A percentile compares a stretch with the other conserved stretches of the same genome.
Evolutionary conservation across 352 stramenopile species (phyloP).

Genomic region (Pythium rhizo-oryzae): DNA sequence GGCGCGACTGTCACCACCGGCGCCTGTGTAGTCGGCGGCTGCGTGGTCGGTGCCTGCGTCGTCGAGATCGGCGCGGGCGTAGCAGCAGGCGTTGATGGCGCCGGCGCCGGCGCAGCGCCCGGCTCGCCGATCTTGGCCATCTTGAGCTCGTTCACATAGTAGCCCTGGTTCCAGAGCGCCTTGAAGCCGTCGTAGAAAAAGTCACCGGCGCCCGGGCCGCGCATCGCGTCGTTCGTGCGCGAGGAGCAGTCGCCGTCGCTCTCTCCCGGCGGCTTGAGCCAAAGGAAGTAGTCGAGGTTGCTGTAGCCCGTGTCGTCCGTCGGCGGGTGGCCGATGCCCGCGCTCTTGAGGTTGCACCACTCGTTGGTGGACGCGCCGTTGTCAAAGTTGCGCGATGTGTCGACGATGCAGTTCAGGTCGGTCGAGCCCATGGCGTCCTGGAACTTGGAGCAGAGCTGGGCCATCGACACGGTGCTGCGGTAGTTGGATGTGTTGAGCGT

Average conservation of each 20-base stretch:
- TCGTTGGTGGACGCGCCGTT: conserved; percentile 32
- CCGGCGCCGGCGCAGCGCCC: not conserved
- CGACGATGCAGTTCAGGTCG: conserved; percentile 52
- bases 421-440: conserved; percentile 38
- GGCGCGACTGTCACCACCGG: not conserved
- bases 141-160: conserved; percentile 45
- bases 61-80: conserved; percentile 5
- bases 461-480: conserved; percentile 39
- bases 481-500: conserved; percentile 77
- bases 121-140: conserved; percentile 15
- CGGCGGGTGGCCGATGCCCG: conserved; percentile 59
- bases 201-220: conserved; percentile 42
- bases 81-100: conserved; percentile 1
- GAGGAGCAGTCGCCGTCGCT: conserved; percentile 62
- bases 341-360: conserved; percentile 72
- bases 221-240: conserved; percentile 35
- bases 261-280: conserved; percentile 67
- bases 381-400: conserved; percentile 65
- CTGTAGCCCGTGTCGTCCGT: conserved; percentile 46
- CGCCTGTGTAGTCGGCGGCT: not conserved
- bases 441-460: conserved; percentile 48
- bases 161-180: conserved; percentile 72
- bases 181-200: conserved; percentile 64
- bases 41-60: conserved; percentile 1
- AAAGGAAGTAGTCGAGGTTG: conserved; percentile 73